These are phyloP conservation scores for Macrolepiota albuminosa DNA, from an alignment of 768 basidiomycete species.

Conservation along the genomic window DNA sequence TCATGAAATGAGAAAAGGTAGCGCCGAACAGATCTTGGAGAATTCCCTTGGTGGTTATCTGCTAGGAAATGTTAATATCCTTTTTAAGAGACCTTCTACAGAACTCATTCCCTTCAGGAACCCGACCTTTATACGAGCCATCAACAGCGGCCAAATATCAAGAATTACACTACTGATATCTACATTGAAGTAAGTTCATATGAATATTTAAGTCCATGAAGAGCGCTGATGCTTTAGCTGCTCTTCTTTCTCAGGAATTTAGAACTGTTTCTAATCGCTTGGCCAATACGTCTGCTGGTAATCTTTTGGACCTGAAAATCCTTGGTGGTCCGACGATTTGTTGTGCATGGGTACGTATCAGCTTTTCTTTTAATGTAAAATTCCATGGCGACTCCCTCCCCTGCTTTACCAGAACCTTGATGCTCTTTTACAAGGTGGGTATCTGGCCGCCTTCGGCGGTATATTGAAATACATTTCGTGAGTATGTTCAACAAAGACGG, in stretches of 20 bases:
- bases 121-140: constrained; percentile 56
- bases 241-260: constrained; percentile 32
- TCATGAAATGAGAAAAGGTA: constrained; percentile 17
- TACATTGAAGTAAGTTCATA: constrained; percentile 37
- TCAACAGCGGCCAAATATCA: constrained; percentile 30
- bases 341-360: constrained; percentile 41
- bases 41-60: constrained; percentile 39
- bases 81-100: background rate
- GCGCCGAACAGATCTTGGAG: constrained; percentile 32
- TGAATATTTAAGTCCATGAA: background rate
- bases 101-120: constrained; percentile 28
- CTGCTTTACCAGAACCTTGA: constrained; percentile 34
- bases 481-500: constrained; percentile 19
- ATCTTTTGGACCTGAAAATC: constrained; percentile 31
- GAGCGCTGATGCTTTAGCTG: background rate
- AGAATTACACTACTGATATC: constrained; percentile 42
- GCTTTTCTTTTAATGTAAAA: background rate
- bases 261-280: constrained; percentile 30
- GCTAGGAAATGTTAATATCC: constrained; percentile 39
- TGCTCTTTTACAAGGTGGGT: constrained; percentile 38
- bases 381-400: background rate
- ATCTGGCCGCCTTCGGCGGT: constrained; percentile 27
- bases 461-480: constrained; percentile 47
- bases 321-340: constrained; percentile 49
- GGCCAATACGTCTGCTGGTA: constrained; percentile 30